phyloP scores from a whole-genome alignment of 2,329 filamentous ascomycete genomes.

The Ceratocystiopsis minuta region DNA sequence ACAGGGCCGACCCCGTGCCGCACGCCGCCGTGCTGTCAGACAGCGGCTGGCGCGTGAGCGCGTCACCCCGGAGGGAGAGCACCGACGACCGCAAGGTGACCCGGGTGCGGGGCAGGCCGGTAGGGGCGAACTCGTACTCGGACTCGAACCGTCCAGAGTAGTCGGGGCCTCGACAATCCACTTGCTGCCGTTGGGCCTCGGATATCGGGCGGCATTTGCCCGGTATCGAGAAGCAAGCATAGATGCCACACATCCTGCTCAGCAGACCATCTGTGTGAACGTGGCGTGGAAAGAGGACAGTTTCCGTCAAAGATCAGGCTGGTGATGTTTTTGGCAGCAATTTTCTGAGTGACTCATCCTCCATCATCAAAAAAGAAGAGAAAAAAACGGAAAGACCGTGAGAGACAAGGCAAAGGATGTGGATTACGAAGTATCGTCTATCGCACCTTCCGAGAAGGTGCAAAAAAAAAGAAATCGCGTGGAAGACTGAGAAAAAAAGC shows the following conservation, averaged over 20 bases:
- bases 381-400: too few relatives aligned
- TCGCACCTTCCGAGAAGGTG: not conserved
- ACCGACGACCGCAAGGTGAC: constrained; percentile 45
- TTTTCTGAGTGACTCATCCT: not conserved
- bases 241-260: constrained; percentile 41
- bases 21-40: not conserved
- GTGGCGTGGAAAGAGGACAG: not conserved
- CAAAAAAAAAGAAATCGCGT: not conserved
- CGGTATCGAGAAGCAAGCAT: constrained; percentile 16
- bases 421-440: too few relatives aligned
- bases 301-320: too few relatives aligned
- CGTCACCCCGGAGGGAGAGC: constrained; percentile 66
- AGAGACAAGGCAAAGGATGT: too few relatives aligned
- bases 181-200: too few relatives aligned
- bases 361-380: not conserved
- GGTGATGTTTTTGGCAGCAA: not conserved
- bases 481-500: not conserved
- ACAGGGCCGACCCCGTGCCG: constrained; percentile 36
- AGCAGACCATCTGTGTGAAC: too few relatives aligned
- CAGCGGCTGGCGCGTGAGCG: constrained; percentile 57
- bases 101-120: too few relatives aligned
- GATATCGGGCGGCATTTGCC: too few relatives aligned
- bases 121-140: too few relatives aligned
- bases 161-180: constrained; percentile 33
- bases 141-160: too few relatives aligned